phyloP scores from a whole-genome alignment of 2,329 filamentous ascomycete genomes.

The Ceratocystiopsis minuta region DNA sequence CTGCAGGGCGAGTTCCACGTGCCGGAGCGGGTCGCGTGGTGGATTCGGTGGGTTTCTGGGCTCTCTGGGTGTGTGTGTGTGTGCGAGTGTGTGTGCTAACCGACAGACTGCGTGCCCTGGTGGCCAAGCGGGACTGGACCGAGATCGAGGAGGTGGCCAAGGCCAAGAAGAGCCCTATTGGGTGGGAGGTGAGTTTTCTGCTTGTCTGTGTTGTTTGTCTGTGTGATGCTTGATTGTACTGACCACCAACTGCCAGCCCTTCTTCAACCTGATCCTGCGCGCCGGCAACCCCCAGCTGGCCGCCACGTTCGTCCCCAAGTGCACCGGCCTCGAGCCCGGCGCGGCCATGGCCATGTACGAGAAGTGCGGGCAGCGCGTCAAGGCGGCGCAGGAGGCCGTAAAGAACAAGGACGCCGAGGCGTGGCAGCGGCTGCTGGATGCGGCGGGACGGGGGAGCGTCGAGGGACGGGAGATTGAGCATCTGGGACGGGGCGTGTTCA shows the following conservation, averaged over 20 bases:
- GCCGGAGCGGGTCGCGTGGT: conserved; percentile 77
- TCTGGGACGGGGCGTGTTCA: conserved; percentile 44
- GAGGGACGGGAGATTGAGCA: conserved; percentile 67
- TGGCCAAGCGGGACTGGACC: conserved; percentile 78
- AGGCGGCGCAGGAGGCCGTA: conserved; percentile 81
- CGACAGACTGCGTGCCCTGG: conserved; percentile 59
- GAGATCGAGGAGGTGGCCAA: conserved; percentile 77
- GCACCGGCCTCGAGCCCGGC: conserved; percentile 47
- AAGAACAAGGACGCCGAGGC: conserved; percentile 60
- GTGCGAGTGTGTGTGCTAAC: too few relatives aligned
- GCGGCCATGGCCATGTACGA: conserved; percentile 84
- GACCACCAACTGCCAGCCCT: conserved; percentile 39
- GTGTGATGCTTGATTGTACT: too few relatives aligned
- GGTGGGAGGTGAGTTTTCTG: conserved; percentile 61
- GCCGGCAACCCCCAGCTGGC: conserved; percentile 84
- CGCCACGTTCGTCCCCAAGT: conserved; percentile 72
- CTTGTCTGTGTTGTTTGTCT: too few relatives aligned
- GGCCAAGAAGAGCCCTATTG: conserved; percentile 73
- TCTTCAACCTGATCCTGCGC: conserved; percentile 73
- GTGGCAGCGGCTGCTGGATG: conserved; percentile 56
- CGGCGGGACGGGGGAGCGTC: conserved; percentile 49
- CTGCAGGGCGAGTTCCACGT: conserved; percentile 86
- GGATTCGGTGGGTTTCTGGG: conserved; percentile 51
- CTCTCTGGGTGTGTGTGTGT: too few relatives aligned
- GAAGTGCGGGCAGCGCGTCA: conserved; percentile 77